Conservation (phyloP, 1,139 yeast species). For the Yamadazyma epiphylla region DNA sequence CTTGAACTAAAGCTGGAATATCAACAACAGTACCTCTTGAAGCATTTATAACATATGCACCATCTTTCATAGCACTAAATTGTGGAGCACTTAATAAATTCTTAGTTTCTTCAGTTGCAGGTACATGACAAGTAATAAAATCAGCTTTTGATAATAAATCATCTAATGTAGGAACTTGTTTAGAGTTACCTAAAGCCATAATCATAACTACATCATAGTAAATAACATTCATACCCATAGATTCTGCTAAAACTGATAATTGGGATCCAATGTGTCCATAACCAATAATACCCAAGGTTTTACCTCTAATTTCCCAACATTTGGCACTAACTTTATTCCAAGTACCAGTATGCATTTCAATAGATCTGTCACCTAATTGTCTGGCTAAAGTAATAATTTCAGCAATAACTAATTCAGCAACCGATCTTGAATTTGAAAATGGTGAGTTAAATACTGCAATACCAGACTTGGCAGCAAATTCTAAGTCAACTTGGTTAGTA, state of each 20-base stretch:
- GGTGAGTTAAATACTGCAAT: constrained; percentile 98
- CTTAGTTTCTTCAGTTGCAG: constrained; percentile 90
- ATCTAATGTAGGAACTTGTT: constrained; percentile 81
- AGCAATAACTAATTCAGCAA: constrained; percentile 95
- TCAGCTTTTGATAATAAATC: constrained; percentile 81
- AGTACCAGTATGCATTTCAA: constrained; percentile 93
- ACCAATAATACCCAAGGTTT: constrained; percentile 94
- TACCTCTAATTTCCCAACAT: constrained; percentile 99
- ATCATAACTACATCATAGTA: constrained; percentile 90
- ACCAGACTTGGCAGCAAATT: constrained; percentile 89
- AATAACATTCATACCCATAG: constrained; percentile 96
- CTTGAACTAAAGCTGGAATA: constrained; percentile 87
- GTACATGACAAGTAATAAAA: constrained; percentile 91
- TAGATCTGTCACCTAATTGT: constrained; percentile 95
- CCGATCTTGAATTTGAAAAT: constrained; percentile 96
- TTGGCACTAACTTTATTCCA: constrained; percentile 96
- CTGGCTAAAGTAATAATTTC: constrained; percentile 93
- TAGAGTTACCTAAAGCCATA: constrained; percentile 96
- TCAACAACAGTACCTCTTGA: constrained; percentile 98
- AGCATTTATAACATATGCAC: constrained; percentile 91
- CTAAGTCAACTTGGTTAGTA: constrained; percentile 94
- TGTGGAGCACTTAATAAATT: constrained; percentile 87
- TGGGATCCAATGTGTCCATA: constrained; percentile 99
- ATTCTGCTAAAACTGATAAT: constrained; percentile 92
- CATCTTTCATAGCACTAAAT: constrained; percentile 94